Percentiles rank a stretch among this genome's conserved stretches.
Evolutionary conservation across 345 rosid species (phyloP).

Genomic region (Gossypium australe): DNA sequence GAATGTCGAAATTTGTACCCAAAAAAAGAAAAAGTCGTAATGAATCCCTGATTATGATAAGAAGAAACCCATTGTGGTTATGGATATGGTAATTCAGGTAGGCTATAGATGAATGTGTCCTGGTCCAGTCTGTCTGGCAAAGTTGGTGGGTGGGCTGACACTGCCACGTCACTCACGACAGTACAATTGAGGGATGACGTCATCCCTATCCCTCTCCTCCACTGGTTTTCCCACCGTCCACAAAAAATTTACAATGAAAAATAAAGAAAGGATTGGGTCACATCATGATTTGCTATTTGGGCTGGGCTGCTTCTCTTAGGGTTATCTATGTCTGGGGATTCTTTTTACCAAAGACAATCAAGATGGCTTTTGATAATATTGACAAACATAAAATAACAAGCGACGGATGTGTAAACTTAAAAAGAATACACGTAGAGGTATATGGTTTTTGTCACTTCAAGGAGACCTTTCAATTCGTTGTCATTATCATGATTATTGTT

Average conservation of each 20-base stretch:
- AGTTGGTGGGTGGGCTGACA: constrained; percentile 32
- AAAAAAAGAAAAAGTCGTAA: too few species aligned
- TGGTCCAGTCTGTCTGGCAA: constrained; percentile 21
- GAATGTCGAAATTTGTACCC: too few species aligned
- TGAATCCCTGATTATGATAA: too few species aligned
- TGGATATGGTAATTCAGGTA: neutral
- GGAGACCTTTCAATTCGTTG: neutral
- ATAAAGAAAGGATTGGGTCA: constrained; percentile 1
- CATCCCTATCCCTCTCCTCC: neutral
- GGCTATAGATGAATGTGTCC: constrained; percentile 18
- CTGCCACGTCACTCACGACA: constrained; percentile 18
- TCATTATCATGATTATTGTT: neutral
- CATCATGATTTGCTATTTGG: constrained; percentile 9
- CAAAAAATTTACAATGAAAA: too few species aligned
- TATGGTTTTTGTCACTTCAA: neutral
- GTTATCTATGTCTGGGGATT: neutral
- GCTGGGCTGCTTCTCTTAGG: neutral
- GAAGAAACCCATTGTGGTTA: neutral
- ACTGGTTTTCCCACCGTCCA: neutral
- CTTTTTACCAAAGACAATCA: too few species aligned
- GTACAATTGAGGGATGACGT: neutral
- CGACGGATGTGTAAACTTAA: too few species aligned
- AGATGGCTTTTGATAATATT: too few species aligned
- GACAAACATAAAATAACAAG: too few species aligned
- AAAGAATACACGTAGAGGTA: too few species aligned